phyloP scores from a whole-genome alignment of 1,284 basidiomycete genomes.

The Pyrrhoderma noxium region DNA sequence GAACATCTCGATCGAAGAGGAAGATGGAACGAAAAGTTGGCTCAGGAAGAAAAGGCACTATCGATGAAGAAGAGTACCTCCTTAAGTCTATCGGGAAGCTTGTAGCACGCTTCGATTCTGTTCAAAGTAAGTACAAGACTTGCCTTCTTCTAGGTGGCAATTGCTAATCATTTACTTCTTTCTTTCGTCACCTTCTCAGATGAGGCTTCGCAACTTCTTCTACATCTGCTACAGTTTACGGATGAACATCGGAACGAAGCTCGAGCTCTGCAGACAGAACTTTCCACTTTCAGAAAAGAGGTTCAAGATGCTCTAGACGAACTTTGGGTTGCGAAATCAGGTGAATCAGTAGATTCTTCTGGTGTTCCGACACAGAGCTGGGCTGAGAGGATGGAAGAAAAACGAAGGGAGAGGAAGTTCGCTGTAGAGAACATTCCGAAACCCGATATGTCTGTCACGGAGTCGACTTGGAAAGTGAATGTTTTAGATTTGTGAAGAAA shows the following conservation, averaged over 20 bases:
- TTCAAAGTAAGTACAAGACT: constrained; percentile 42
- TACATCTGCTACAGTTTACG: constrained; percentile 62
- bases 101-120: constrained; percentile 44
- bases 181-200: constrained; percentile 24
- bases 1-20: constrained; percentile 67
- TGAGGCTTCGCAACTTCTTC: constrained; percentile 54
- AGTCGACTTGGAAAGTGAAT: constrained; percentile 9
- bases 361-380: constrained; percentile 37
- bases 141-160: not conserved
- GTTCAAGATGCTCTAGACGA: constrained; percentile 47
- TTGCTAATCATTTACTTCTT: not conserved
- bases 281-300: constrained; percentile 45
- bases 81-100: constrained; percentile 79
- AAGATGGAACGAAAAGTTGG: constrained; percentile 83
- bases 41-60: constrained; percentile 88
- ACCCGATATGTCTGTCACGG: constrained; percentile 30
- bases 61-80: constrained; percentile 96
- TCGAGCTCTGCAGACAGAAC: constrained; percentile 43
- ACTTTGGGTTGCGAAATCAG: constrained; percentile 44
- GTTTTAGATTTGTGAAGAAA: constrained; percentile 8
- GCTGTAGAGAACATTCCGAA: constrained; percentile 52
- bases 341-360: constrained; percentile 26
- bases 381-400: constrained; percentile 54
- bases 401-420: constrained; percentile 40
- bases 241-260: constrained; percentile 54